Evolutionary conservation across 148 eudicot species (phyloP), one percentile per base, ranked within the genome.

Genomic region (Beta vulgaris): DNA sequence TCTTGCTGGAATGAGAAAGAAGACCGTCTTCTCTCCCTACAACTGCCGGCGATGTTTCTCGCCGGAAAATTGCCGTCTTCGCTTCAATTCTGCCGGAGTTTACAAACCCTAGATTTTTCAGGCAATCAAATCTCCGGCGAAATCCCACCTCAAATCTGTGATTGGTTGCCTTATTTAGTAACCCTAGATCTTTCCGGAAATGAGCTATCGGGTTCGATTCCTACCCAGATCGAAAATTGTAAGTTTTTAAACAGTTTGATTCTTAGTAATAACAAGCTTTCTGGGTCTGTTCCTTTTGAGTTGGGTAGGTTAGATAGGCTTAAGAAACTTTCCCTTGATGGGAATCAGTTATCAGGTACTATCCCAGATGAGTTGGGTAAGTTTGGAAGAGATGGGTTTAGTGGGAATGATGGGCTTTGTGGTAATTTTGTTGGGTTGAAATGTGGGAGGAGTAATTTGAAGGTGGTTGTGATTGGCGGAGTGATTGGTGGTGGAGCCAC

Each of bases 1-100:
- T 42, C 88, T 0, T 91, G 98, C 71, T 93, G 98, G 97, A 93
- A 93, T 66, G 88, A 89, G 35, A 82, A 80, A 37, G 94, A 93
- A 46, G 91, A 93, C 46, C 91, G 95, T 3, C 77, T 93, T 16
- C 63, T 93, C 55, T 72, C 86, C 35, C 76, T 93, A 26, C 78
- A 82, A 14, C 91, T 89, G 21, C 82, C 78, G 0, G 81, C 84
- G 0, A 66, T 84, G 71, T 34, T 51, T 2, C 89, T 93, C 71
- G 60, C 79, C 40, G 97, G 97, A 4, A 35, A 13, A 1, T 6
- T 93, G 2, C 92, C 98, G 1, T 58, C 79, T 0, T 78, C 85
- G 6, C 69, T 91, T 4, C 86, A 74, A 40, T 83, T 35, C 66
- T 93, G 98, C 58, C 80, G 74, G 32, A 85, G 80, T 68, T 77